Conservation (phyloP, 2,329 filamentous ascomycete genomes). For the Cladophialophora carrionii region DNA sequence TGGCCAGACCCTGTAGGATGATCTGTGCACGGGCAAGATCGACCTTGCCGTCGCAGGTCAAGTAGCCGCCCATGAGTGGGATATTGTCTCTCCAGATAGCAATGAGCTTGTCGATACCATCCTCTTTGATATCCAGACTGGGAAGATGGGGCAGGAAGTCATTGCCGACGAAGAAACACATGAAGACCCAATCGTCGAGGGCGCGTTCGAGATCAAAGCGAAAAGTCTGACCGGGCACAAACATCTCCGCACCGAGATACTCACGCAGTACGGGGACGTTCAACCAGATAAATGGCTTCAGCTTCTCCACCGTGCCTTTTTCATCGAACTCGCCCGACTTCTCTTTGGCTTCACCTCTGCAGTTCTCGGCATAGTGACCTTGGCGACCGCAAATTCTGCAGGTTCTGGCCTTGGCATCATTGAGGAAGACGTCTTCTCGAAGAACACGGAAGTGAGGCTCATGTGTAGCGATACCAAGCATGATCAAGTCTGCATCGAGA, state of each 20-base stretch:
- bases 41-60: slow-evolving; percentile 93
- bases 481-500: slow-evolving; percentile 96
- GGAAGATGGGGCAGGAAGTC: slow-evolving; percentile 97
- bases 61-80: slow-evolving; percentile 87
- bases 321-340: slow-evolving; percentile 80
- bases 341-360: slow-evolving; percentile 75
- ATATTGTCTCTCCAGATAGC: slow-evolving; percentile 97
- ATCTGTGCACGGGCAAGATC: slow-evolving; percentile 83
- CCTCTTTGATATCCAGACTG: slow-evolving; percentile 95
- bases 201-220: slow-evolving; percentile 91
- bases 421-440: slow-evolving; percentile 93
- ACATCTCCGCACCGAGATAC: slow-evolving; percentile 87
- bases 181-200: slow-evolving; percentile 97
- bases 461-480: slow-evolving; percentile 95
- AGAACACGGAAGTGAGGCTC: slow-evolving; percentile 96
- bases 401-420: slow-evolving; percentile 77
- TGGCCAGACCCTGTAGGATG: slow-evolving; percentile 84
- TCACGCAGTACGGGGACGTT: slow-evolving; percentile 90
- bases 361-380: slow-evolving; percentile 86
- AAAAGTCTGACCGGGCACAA: slow-evolving; percentile 80
- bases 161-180: slow-evolving; percentile 98
- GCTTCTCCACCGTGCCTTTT: slow-evolving; percentile 68
- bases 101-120: slow-evolving; percentile 93
- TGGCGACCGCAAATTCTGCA: slow-evolving; percentile 91
- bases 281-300: slow-evolving; percentile 98